Percentiles rank a stretch among this genome's conserved stretches.
Evolutionary conservation across 208 protist species (phyloP).

Genomic region (Crithidia sp.): DNA sequence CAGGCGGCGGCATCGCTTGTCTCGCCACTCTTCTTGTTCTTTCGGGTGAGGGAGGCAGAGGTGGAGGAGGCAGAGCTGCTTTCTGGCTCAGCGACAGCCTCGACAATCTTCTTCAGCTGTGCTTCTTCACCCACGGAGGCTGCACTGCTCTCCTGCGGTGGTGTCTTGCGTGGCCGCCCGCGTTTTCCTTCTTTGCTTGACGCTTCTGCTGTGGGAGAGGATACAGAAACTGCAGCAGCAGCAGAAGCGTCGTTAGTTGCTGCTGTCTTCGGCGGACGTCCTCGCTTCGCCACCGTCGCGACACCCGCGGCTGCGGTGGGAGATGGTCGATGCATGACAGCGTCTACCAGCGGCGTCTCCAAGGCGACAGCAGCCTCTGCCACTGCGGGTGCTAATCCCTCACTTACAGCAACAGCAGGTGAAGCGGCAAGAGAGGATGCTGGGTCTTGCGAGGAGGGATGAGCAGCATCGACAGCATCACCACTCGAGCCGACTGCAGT

Average conservation of each 20-base stretch:
- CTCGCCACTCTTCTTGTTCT: too few relatives aligned
- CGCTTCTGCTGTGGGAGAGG: too few relatives aligned
- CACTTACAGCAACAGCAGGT: too few relatives aligned
- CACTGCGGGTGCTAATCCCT: background rate
- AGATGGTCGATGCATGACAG: background rate
- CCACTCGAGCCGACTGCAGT: background rate
- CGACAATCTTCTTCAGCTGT: background rate
- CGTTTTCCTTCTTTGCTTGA: background rate
- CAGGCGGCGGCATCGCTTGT: constrained; percentile 21
- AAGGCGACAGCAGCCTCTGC: background rate
- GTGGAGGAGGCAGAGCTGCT: too few relatives aligned
- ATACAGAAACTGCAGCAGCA: background rate
- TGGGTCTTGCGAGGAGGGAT: too few relatives aligned
- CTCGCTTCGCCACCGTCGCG: background rate
- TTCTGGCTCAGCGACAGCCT: background rate
- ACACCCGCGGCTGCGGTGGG: constrained; percentile 7
- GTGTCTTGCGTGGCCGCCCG: background rate
- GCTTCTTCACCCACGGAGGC: background rate
- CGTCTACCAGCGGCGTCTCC: constrained; percentile 23
- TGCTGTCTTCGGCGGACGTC: background rate
- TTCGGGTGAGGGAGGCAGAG: too few relatives aligned
- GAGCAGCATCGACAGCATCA: background rate
- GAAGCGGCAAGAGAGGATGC: too few relatives aligned
- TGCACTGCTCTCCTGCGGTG: background rate
- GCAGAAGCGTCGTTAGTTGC: background rate